Conservation (phyloP, 805 yeast genomes). For the Candida xiaguanensis region DNA sequence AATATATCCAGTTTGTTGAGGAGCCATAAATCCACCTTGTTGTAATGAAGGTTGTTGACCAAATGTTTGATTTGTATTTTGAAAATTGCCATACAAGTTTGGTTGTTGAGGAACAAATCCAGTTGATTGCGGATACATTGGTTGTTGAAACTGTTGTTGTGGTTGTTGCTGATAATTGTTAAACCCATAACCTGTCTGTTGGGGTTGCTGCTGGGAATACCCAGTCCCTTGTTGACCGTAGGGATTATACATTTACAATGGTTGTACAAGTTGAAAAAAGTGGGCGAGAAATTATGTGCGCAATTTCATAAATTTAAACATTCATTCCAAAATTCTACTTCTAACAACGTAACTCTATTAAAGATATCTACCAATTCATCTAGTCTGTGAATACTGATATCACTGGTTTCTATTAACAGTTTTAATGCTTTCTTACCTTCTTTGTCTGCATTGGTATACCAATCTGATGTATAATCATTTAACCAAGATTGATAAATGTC, state of each 20-base stretch:
- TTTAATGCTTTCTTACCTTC: conserved; percentile 51
- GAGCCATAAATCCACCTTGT: conserved; percentile 8
- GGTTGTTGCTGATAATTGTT: conserved; percentile 18
- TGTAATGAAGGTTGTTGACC: conserved; percentile 13
- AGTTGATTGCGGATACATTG: conserved; percentile 39
- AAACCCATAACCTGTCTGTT: conserved; percentile 18
- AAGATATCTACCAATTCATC: conserved; percentile 55
- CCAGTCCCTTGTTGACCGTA: conserved; percentile 27
- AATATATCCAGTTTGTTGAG: conserved; percentile 35
- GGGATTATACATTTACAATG: conserved; percentile 34
- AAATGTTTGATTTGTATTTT: conserved; percentile 1
- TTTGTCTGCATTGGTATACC: conserved; percentile 51
- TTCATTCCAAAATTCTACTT: conserved; percentile 68
- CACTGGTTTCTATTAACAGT: conserved; percentile 25
- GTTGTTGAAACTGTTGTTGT: conserved; percentile 14
- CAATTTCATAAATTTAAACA: conserved; percentile 14
- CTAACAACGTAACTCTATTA: conserved; percentile 55
- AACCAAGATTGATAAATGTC: conserved; percentile 53
- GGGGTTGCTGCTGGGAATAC: conserved; percentile 12
- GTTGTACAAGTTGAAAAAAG: background rate
- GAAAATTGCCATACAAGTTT: conserved; percentile 9
- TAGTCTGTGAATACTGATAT: conserved; percentile 41
- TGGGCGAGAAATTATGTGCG: background rate
- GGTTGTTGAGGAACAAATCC: conserved; percentile 20
- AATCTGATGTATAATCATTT: conserved; percentile 54